Evolutionary conservation across 164 flowering plant genomes (phyloP).

Genomic region (Echeveria elegans): DNA sequence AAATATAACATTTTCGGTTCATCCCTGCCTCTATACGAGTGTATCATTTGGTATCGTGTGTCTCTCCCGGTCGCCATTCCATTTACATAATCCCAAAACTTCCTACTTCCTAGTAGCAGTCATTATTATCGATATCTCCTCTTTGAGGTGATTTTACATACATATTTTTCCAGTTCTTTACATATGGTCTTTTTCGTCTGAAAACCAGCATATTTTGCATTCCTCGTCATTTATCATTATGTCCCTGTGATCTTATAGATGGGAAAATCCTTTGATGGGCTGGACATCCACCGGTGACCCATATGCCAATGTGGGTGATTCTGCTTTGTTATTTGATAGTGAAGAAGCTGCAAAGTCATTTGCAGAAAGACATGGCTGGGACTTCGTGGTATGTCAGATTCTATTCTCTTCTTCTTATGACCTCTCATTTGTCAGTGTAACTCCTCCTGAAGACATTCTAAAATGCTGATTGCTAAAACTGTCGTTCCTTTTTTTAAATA

Average conservation of each 20-base stretch:
- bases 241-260: conserved; percentile 34
- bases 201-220: background rate
- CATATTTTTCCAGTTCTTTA: background rate
- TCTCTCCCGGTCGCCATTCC: background rate
- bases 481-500: background rate
- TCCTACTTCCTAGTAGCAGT: too few relatives aligned
- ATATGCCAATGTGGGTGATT: conserved; percentile 92
- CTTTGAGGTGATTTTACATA: too few relatives aligned
- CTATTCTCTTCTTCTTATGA: background rate
- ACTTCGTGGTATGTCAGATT: conserved; percentile 48
- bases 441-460: too few relatives aligned
- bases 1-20: background rate
- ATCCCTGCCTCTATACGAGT: background rate
- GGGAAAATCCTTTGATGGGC: conserved; percentile 99
- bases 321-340: conserved; percentile 66
- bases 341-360: conserved; percentile 78
- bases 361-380: conserved; percentile 95
- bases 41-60: background rate
- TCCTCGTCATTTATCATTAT: background rate
- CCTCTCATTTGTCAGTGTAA: background rate
- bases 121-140: too few relatives aligned
- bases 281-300: conserved; percentile 99
- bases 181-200: background rate
- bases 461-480: background rate
- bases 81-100: too few relatives aligned